phyloP scores from a whole-genome alignment of 2,329 filamentous ascomycete species.

The Aspergillus novofumigatus region DNA sequence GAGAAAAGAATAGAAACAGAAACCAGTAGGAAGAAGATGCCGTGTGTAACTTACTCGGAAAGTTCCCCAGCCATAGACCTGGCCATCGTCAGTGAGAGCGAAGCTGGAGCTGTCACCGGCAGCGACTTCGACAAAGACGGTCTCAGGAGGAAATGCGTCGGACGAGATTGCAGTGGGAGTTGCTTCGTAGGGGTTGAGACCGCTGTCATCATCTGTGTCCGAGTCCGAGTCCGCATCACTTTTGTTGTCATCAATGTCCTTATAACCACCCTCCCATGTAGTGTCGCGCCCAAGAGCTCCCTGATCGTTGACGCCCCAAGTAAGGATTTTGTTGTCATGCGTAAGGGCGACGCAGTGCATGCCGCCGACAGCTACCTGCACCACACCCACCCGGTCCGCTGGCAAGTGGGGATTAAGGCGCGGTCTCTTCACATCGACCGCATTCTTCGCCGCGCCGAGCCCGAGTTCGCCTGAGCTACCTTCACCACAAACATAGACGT shows the following conservation, averaged over 20 bases:
- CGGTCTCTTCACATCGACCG: slow-evolving; percentile 70
- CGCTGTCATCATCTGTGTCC: slow-evolving; percentile 45
- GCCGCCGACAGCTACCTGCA: slow-evolving; percentile 72
- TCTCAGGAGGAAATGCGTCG: slow-evolving; percentile 49
- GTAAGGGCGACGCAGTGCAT: slow-evolving; percentile 79
- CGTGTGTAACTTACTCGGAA: slow-evolving; percentile 48
- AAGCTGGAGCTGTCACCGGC: slow-evolving; percentile 59
- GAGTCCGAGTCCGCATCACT: slow-evolving; percentile 44
- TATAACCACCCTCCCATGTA: slow-evolving; percentile 60
- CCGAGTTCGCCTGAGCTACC: slow-evolving; percentile 78
- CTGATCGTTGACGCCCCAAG: slow-evolving; percentile 86
- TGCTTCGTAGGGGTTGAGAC: slow-evolving; percentile 54
- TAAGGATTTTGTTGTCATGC: slow-evolving; percentile 74
- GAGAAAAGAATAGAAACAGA: background rate
- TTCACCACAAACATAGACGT: slow-evolving; percentile 77
- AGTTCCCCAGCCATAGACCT: slow-evolving; percentile 60
- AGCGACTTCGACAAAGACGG: slow-evolving; percentile 54
- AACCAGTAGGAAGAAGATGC: slow-evolving; percentile 2
- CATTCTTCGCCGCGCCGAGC: slow-evolving; percentile 62
- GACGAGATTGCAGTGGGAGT: slow-evolving; percentile 50
- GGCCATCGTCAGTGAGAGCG: slow-evolving; percentile 57
- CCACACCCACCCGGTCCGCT: slow-evolving; percentile 58
- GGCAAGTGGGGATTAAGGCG: slow-evolving; percentile 62
- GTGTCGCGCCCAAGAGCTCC: slow-evolving; percentile 75
- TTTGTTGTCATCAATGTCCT: slow-evolving; percentile 45